These are phyloP conservation scores for Coprinopsis marcescibilis DNA, from an alignment of 768 basidiomycete species.

Conservation along the genomic window DNA sequence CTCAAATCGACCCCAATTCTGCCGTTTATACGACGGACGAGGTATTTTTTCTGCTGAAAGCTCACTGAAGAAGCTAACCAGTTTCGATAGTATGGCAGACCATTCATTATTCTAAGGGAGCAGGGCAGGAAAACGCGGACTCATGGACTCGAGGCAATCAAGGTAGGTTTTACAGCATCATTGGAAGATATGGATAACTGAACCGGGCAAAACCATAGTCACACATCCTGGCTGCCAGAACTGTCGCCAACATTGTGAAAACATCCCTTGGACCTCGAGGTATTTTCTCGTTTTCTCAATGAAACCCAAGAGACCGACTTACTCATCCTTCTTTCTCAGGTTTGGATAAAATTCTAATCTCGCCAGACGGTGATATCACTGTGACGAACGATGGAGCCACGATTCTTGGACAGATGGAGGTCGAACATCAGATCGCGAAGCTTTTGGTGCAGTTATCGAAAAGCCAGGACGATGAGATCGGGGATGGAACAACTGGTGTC, in stretches of 20 bases:
- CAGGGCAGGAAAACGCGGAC: constrained; percentile 88
- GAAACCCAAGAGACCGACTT: constrained; percentile 6
- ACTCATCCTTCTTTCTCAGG: constrained; percentile 39
- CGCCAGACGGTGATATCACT: constrained; percentile 97
- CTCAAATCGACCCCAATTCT: constrained; percentile 42
- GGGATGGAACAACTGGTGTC: constrained; percentile 98
- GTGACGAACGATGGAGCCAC: constrained; percentile 99
- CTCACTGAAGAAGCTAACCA: constrained; percentile 12
- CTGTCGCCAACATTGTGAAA: constrained; percentile 90
- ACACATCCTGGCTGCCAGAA: constrained; percentile 92
- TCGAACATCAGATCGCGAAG: constrained; percentile 98
- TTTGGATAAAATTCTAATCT: constrained; percentile 91
- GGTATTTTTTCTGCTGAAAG: constrained; percentile 31
- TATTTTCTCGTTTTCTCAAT: constrained; percentile 21
- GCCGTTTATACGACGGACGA: constrained; percentile 87
- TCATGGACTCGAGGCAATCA: constrained; percentile 94
- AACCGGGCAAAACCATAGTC: constrained; percentile 39
- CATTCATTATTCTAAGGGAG: constrained; percentile 96
- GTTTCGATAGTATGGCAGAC: constrained; percentile 74
- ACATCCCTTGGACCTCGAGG: constrained; percentile 95
- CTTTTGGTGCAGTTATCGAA: constrained; percentile 94
- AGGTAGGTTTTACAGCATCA: constrained; percentile 40
- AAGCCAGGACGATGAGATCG: constrained; percentile 99
- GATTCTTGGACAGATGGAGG: constrained; percentile 97
- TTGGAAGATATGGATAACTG: constrained; percentile 10